Conservation (phyloP, 106 monocot species). For the Dioscorea dumetorum region DNA sequence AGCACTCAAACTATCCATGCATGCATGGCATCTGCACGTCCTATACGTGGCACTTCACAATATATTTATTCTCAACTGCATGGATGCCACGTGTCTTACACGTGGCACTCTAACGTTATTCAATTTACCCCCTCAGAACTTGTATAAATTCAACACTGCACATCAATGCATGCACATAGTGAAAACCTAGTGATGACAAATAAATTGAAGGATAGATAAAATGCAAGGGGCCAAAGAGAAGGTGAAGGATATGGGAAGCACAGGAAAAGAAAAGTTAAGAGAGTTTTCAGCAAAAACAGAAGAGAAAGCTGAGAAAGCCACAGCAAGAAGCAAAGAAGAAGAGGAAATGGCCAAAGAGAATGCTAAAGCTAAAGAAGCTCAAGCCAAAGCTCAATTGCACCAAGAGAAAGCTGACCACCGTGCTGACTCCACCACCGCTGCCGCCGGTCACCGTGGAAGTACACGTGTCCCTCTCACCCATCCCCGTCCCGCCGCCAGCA, state of each 20-base stretch:
- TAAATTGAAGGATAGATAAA: neutral
- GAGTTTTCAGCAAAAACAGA: constrained; percentile 24
- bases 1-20: too few species aligned
- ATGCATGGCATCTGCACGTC: too few species aligned
- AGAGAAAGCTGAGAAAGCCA: constrained; percentile 32
- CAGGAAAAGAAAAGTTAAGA: constrained; percentile 37
- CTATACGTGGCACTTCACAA: too few species aligned
- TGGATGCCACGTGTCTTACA: too few species aligned
- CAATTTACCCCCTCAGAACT: too few species aligned
- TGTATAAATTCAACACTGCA: too few species aligned
- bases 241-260: constrained; percentile 43
- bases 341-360: constrained; percentile 23
- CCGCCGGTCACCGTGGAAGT: neutral
- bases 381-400: constrained; percentile 33
- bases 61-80: too few species aligned
- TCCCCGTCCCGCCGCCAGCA: constrained; percentile 6
- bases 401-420: constrained; percentile 35
- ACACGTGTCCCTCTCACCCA: neutral
- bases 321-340: constrained; percentile 11
- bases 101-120: too few species aligned
- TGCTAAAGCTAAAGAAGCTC: constrained; percentile 20
- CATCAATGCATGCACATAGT: too few species aligned
- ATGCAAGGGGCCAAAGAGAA: constrained; percentile 49
- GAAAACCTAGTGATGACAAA: neutral
- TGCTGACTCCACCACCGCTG: constrained; percentile 12